Percentiles rank a stretch among this genome's conserved stretches.
Conservation (phyloP, 192 early-diverging fungal genomes). For the Umbelopsis isabellina region DNA sequence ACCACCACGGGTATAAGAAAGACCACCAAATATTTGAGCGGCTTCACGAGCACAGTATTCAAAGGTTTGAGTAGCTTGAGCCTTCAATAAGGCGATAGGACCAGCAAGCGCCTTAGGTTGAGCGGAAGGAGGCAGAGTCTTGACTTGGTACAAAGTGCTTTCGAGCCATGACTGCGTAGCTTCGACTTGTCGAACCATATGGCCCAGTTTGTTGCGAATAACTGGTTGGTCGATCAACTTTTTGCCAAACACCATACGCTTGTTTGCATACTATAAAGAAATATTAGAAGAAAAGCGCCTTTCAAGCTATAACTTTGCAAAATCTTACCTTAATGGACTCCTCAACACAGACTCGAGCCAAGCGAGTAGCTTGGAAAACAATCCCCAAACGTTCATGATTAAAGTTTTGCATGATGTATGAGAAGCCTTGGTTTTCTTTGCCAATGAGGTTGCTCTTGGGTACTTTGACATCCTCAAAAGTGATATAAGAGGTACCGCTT, state of each 20-base stretch:
- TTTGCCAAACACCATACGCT: constrained; percentile 96
- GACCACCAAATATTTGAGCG: constrained; percentile 84
- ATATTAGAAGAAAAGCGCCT: neutral
- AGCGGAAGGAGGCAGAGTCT: constrained; percentile 60
- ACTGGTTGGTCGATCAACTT: constrained; percentile 87
- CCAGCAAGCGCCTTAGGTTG: constrained; percentile 77
- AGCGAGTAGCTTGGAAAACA: constrained; percentile 82
- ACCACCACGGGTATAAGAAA: constrained; percentile 74
- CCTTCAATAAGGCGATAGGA: constrained; percentile 84
- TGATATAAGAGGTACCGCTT: constrained; percentile 86
- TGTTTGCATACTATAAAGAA: constrained; percentile 71
- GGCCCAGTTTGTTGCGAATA: constrained; percentile 90
- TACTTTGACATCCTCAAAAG: constrained; percentile 80
- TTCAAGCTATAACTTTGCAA: constrained; percentile 24
- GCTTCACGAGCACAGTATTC: constrained; percentile 89
- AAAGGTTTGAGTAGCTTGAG: constrained; percentile 81
- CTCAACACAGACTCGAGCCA: constrained; percentile 87
- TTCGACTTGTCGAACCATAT: constrained; percentile 84
- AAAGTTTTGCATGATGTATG: constrained; percentile 94
- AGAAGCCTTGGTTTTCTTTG: constrained; percentile 80
- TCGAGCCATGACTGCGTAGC: constrained; percentile 87
- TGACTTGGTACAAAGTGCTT: constrained; percentile 72
- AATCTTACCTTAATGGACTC: constrained; percentile 82
- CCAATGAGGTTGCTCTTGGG: constrained; percentile 74
- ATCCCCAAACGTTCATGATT: constrained; percentile 88